Evolutionary conservation across 306 rosid genomes (phyloP).

Genomic region (Trifolium dubium): DNA sequence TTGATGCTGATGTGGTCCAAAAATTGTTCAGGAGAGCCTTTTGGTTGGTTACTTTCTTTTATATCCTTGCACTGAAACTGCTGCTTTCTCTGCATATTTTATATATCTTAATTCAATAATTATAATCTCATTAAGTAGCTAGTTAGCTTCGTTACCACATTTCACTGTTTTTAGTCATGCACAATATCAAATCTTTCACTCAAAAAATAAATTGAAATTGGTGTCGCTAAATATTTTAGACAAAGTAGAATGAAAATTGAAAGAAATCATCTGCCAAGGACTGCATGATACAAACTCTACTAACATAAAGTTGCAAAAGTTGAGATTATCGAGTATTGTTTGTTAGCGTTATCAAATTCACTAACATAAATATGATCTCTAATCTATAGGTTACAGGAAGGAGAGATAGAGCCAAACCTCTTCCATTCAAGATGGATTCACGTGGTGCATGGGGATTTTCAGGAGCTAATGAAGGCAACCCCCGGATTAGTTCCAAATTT

Average conservation of each 20-base stretch:
- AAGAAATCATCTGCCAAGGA: too few relatives aligned
- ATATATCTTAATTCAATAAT: not conserved
- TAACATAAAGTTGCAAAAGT: not conserved
- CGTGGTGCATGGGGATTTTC: constrained; percentile 87
- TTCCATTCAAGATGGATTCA: constrained; percentile 81
- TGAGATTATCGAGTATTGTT: constrained; percentile 23
- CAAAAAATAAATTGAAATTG: too few relatives aligned
- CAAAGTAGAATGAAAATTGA: too few relatives aligned
- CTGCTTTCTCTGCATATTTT: constrained; percentile 18
- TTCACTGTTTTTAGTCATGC: too few relatives aligned
- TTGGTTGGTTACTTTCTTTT: constrained; percentile 26
- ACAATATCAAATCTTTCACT: too few relatives aligned
- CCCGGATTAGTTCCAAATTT: constrained; percentile 83
- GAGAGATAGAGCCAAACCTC: constrained; percentile 94
- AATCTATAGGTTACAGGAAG: constrained; percentile 90
- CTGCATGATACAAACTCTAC: not conserved
- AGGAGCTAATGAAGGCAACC: constrained; percentile 95
- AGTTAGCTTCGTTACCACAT: not conserved
- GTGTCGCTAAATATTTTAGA: too few relatives aligned
- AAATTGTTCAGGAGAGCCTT: not conserved
- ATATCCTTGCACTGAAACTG: constrained; percentile 1
- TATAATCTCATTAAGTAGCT: not conserved
- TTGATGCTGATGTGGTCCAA: constrained; percentile 26
- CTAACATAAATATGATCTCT: constrained; percentile 37
- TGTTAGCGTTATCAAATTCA: constrained; percentile 15